These are phyloP conservation scores for Vachellia collinsii DNA, from an alignment of 306 rosid genomes.

Conservation along the genomic window DNA sequence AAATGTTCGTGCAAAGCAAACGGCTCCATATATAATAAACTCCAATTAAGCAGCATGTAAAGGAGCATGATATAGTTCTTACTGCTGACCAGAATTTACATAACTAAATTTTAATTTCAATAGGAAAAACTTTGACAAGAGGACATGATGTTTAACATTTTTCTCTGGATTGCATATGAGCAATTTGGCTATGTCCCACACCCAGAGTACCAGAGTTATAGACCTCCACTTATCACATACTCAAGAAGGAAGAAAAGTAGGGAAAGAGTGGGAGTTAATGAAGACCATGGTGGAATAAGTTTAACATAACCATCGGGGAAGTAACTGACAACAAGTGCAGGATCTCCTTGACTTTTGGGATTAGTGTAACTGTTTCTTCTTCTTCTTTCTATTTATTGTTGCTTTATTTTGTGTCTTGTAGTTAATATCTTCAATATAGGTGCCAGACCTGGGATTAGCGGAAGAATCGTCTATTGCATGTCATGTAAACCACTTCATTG, in stretches of 20 bases:
- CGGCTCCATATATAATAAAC: constrained; percentile 7
- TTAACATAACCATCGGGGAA: not conserved
- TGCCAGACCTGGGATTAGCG: not conserved
- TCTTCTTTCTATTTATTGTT: not conserved
- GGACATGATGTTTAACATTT: constrained; percentile 1
- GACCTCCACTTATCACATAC: not conserved
- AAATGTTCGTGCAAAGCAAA: not conserved
- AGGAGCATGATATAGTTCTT: not conserved
- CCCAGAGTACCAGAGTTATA: not conserved
- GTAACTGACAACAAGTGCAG: not conserved
- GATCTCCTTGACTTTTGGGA: not conserved
- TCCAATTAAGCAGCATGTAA: constrained; percentile 10
- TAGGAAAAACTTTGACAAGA: not conserved
- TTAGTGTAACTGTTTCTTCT: not conserved
- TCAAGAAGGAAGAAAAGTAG: not conserved
- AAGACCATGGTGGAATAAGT: not conserved
- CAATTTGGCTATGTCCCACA: constrained; percentile 14
- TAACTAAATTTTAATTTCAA: not conserved
- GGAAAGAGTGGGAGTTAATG: not conserved
- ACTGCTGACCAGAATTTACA: constrained; percentile 5
- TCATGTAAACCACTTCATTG: not conserved
- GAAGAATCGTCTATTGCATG: not conserved
- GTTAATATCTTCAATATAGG: not conserved
- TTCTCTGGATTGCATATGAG: not conserved
- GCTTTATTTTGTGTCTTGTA: not conserved